Evolutionary conservation across 805 yeast genomes (phyloP), one percentile per base, ranked within the genome.

Genomic region (Yarrowia sp.): DNA sequence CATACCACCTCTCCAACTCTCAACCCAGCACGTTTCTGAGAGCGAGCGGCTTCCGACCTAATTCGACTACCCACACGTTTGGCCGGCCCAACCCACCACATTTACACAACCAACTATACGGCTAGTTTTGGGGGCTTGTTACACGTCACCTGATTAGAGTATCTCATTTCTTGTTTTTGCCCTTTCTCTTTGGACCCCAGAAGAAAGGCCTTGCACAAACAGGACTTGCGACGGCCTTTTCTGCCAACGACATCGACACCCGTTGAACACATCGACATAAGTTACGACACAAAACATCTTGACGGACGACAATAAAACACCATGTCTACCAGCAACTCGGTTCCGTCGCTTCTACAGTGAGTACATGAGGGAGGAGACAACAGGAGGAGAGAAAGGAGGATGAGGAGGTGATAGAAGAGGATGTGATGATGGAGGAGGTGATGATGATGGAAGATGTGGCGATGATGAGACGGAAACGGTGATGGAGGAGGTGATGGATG

Each of bases 311-410:
- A 53, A 19, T 26, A 26, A 26, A 26, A 3, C 32, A 26, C 32
- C 32, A 26, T 53, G 59, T 53, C 63, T 42, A 26, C 63, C 49
- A 59, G 35, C 52, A 59, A 59, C 65, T 41, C 52, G 41, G 65
- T 59, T 59, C 65, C 65, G 52, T 59, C 65, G 65, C 65, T 59
- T 59, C 42, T 59, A n/a, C 65, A 59, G 65, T 59, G 65, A 59
- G 65, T 59, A 69, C 12, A 12, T 41, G 43, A 12, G 10, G 10
- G 49, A 22, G 22, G 35, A 5, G 19, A 19, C 19, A 19, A 19
- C 19, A 19, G 19, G 19, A 19, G 19, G 19, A 19, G 19, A 19
- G 19, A 19, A 19, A 19, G 2, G 38, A 9, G 8, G 38, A 10
- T 35, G 41, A 50, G 35, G 41, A 9, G 5, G n/a, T 2, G 26